phyloP scores from a whole-genome alignment of 163 green algal genomes.

The Coccomyxa subellipsoidea region DNA sequence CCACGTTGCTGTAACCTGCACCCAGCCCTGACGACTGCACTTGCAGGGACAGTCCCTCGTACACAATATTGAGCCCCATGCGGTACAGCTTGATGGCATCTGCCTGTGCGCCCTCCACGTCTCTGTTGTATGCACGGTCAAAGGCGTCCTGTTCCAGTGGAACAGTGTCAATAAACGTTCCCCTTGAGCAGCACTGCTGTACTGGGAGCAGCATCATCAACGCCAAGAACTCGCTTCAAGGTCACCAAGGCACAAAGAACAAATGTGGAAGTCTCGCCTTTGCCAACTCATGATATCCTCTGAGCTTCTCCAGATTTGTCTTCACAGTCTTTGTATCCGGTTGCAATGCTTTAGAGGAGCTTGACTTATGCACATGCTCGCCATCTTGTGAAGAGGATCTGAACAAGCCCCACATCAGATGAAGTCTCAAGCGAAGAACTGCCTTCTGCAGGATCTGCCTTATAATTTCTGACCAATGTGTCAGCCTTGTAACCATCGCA shows the following conservation, averaged over 20 bases:
- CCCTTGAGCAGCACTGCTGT: no score
- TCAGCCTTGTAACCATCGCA: background rate
- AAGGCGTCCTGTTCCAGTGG: constrained; percentile 29
- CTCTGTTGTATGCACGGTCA: constrained; percentile 28
- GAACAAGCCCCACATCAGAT: background rate
- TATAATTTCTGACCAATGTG: background rate
- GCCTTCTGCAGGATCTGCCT: background rate
- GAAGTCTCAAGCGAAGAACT: background rate
- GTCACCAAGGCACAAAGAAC: no score
- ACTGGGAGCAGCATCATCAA: no score
- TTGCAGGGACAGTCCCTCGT: constrained; percentile 37
- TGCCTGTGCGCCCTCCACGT: constrained; percentile 9
- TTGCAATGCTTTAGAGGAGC: background rate
- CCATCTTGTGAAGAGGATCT: background rate
- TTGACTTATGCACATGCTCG: background rate
- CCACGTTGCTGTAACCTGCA: constrained; percentile 35
- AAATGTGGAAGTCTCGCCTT: constrained; percentile 39
- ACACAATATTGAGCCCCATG: constrained; percentile 22
- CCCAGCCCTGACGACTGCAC: constrained; percentile 42
- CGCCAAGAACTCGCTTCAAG: no score
- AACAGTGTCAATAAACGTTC: background rate
- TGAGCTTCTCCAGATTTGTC: constrained; percentile 39
- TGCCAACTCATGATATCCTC: constrained; percentile 48
- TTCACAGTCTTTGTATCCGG: background rate
- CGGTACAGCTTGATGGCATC: constrained; percentile 19